Evolutionary conservation across 345 rosid species (phyloP).

Genomic region (Citrus cavaleriei): DNA sequence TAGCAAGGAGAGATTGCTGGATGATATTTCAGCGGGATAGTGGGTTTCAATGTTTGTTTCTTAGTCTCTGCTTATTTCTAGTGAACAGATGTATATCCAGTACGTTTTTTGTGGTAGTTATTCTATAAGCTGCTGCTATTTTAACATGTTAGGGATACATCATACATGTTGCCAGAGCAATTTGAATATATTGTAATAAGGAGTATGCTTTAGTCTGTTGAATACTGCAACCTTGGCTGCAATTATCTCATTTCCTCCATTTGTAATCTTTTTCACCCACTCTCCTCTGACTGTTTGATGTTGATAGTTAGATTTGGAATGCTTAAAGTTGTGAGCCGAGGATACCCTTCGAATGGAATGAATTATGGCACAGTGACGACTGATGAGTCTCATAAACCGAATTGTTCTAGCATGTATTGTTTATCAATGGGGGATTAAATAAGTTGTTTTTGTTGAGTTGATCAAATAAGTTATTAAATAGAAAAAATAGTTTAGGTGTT

Average conservation of each 20-base stretch:
- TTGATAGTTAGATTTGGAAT: neutral
- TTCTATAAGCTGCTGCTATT: neutral
- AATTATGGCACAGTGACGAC: too few relatives aligned
- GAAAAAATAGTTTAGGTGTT: too few relatives aligned
- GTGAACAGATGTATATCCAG: constrained; percentile 19
- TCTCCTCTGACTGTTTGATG: neutral
- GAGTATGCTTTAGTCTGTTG: neutral
- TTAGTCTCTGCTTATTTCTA: neutral
- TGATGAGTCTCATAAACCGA: too few relatives aligned
- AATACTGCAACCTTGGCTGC: neutral
- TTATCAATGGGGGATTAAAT: too few relatives aligned
- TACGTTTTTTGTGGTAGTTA: constrained; percentile 3
- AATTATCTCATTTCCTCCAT: neutral
- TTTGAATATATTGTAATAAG: constrained; percentile 7
- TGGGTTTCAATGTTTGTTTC: neutral
- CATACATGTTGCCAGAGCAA: neutral
- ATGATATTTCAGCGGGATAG: constrained; percentile 7
- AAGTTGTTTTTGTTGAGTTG: too few relatives aligned
- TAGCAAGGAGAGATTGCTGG: neutral
- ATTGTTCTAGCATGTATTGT: too few relatives aligned
- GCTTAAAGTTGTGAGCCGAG: neutral
- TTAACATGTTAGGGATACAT: neutral
- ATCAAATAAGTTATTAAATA: too few relatives aligned
- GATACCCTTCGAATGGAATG: too few relatives aligned
- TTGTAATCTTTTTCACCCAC: neutral